These are phyloP conservation scores for Aethionema arabicum DNA, from an alignment of 345 rosid genomes.

Conservation along the genomic window DNA sequence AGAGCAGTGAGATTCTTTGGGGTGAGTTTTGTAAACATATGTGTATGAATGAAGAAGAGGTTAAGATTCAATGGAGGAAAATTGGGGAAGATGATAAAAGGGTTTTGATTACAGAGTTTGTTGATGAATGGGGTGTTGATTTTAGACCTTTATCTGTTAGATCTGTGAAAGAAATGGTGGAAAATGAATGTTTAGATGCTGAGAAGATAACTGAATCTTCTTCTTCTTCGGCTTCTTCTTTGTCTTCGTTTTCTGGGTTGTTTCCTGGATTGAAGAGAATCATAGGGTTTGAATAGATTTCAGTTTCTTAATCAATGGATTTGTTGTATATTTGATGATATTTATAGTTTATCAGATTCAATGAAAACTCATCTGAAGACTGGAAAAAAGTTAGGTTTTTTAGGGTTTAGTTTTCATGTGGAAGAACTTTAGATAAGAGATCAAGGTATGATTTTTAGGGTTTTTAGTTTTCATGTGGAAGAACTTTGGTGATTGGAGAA, in stretches of 20 bases:
- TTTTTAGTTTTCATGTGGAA: too few relatives aligned
- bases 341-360: too few relatives aligned
- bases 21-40: conserved; percentile 54
- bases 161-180: conserved; percentile 68
- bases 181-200: conserved; percentile 53
- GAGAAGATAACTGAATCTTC: conserved; percentile 24
- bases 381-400: neutral
- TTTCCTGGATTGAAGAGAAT: conserved; percentile 68
- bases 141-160: conserved; percentile 72
- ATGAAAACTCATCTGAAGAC: too few relatives aligned
- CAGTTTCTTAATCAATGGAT: too few relatives aligned
- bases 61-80: conserved; percentile 54
- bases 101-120: conserved; percentile 53
- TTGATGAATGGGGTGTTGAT: conserved; percentile 55
- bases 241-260: conserved; percentile 34
- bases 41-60: conserved; percentile 47
- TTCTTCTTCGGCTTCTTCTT: conserved; percentile 22
- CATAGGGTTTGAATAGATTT: conserved; percentile 48
- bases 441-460: too few relatives aligned
- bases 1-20: conserved; percentile 66
- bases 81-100: conserved; percentile 59
- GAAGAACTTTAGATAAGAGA: too few relatives aligned
- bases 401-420: neutral
- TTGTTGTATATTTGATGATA: neutral
- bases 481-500: too few relatives aligned